Evolutionary conservation across 441 rosid species (phyloP).

Genomic region (Isatis lusitanica): DNA sequence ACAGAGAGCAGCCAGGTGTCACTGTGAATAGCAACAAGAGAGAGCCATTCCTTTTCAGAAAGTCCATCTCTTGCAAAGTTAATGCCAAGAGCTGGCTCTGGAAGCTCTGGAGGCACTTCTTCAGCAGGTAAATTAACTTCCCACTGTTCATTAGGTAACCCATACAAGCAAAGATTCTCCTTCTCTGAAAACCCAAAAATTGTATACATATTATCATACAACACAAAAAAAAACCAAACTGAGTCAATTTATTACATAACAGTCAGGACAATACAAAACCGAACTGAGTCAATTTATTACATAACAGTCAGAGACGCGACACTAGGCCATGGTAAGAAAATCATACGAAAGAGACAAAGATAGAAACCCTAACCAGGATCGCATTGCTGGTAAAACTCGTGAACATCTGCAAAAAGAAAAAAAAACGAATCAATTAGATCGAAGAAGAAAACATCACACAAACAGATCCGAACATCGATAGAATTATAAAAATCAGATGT

Average conservation of each 20-base stretch:
- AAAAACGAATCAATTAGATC: background rate
- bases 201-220: background rate
- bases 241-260: background rate
- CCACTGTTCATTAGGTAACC: slow-evolving; percentile 55
- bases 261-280: too few species aligned
- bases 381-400: slow-evolving; percentile 66
- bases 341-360: background rate
- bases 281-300: background rate
- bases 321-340: background rate
- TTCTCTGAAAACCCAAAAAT: slow-evolving; percentile 38
- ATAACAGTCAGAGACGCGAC: background rate
- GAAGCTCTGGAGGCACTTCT: slow-evolving; percentile 61
- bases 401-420: slow-evolving; percentile 53
- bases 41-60: slow-evolving; percentile 61
- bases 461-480: background rate
- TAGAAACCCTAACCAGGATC: slow-evolving; percentile 60
- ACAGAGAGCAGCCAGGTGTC: slow-evolving; percentile 55
- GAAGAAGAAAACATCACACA: slow-evolving; percentile 1
- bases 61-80: slow-evolving; percentile 62
- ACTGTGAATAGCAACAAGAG: slow-evolving; percentile 57
- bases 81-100: slow-evolving; percentile 61
- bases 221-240: background rate
- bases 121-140: slow-evolving; percentile 61
- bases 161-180: slow-evolving; percentile 62
- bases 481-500: background rate